Base-by-base conservation (phyloP, 73 alveolate genomes). In the Durusdinium trenchii region DNA sequence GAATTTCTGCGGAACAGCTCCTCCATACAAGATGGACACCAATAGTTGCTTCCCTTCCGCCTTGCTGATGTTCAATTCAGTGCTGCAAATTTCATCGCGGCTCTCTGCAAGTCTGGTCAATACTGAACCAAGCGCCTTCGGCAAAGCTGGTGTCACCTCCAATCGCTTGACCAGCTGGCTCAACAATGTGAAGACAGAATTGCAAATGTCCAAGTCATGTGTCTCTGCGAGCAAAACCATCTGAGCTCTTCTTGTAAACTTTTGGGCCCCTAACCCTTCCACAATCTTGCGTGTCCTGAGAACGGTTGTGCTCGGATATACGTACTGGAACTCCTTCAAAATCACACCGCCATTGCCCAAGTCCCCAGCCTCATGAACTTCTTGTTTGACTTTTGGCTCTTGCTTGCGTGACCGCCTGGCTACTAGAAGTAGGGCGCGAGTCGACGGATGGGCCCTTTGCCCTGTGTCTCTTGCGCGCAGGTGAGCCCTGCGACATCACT, bases 191-290 rank as follows among this genome's bases (percentile, higher is more conserved):
- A 78, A 78, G 64, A 45, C 89, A 18, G 89, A 78, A 46, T 78
- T 78, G 38, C 42, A 78, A 18, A 78, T 78, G 61, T 78, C 89
- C 62, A 78, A 78, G 40, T 78, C 89, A 61, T 78, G 61, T 9
- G 89, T 45, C 38, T 78, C 61, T 43, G 89, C 89, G 0, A 78
- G 64, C 89, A 73, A 9, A 40, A 36, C 32, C 30, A 32, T 52
- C 51, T 73, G 85, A 43, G 89, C 89, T 78, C 89, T 14, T 18
- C 89, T 40, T 4, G 89, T 43, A 40, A 78, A 32, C 89, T 78
- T 78, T 45, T 78, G 89, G 38, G 64, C 89, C 61, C 62, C 89
- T 3, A 78, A 26, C 62, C 89, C 61, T 43, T 45, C 43, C 89
- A 73, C 85, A 0, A 73, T 73, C 52, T 73, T 73, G 54, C 85